Evolutionary conservation across 208 protist genomes (phyloP), one percentile per base, ranked within the genome.

Genomic region (Herpetomonas samuelpessoai): DNA sequence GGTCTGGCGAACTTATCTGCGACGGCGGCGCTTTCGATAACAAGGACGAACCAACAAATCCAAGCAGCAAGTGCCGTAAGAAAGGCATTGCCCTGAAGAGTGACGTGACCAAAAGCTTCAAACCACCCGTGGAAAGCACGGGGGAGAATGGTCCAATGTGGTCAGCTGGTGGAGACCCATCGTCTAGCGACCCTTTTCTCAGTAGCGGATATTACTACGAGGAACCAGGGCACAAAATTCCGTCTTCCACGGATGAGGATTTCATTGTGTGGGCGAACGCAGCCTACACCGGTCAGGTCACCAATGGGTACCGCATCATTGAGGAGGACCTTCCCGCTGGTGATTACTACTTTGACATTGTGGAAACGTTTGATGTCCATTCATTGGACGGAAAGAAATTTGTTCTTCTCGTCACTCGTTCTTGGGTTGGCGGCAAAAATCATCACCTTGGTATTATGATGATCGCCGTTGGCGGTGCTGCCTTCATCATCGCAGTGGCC

Each of bases 231-330:
- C 93, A 97, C 65, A 62, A 64, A 18, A 86, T 97, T 28, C 90
- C 93, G 3, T 57, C 65, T 0, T 58, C 62, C 4, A 79, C 66
- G 24, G 95, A 99, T 81, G 89, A 99, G 65, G 96, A 99, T 68
- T 97, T 99, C 44, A 97, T 99, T 47, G 96, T 99, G 27, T 99
- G 98, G 98, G 94, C 98, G 74, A 82, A 97, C 35, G 74, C 85
- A 16, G 95, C 97, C 1, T 96, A 84, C 16, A 80, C 99, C 16
- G 86, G 97, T 22, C 89, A 77, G 27, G 99, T 99, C 66, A 81
- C 85, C 16, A 99, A 99, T 61, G 85, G 98, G 16, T 98, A 98
- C 71, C 79, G 97, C 21, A 80, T 93, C 47, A 91, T 99, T 50
- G 62, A 93, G 24, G 49, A 52, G 0, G 78, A 91, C 30, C 66